These are phyloP conservation scores for Yamadazyma sp. DNA, from an alignment of 805 yeast species.

Conservation along the genomic window DNA sequence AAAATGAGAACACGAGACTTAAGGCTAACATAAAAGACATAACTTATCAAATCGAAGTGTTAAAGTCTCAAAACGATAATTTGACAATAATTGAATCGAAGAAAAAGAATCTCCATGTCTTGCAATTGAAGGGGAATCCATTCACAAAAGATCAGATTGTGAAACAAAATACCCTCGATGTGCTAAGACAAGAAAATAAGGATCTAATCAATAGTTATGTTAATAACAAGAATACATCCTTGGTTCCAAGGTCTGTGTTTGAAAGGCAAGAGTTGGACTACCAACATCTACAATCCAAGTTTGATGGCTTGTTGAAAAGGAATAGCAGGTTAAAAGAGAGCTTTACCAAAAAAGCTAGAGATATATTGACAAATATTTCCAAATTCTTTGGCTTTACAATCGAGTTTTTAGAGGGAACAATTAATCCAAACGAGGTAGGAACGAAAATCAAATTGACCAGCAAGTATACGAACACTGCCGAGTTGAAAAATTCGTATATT, in stretches of 20 bases:
- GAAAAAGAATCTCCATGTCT: slow-evolving; percentile 39
- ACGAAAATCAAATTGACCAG: slow-evolving; percentile 55
- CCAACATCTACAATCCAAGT: slow-evolving; percentile 44
- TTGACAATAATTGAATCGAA: slow-evolving; percentile 20
- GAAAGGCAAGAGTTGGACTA: slow-evolving; percentile 61
- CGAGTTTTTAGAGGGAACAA: slow-evolving; percentile 55
- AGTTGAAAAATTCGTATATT: slow-evolving; percentile 43
- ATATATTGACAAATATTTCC: slow-evolving; percentile 66
- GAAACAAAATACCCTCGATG: slow-evolving; percentile 50
- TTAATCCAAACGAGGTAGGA: slow-evolving; percentile 46
- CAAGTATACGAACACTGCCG: slow-evolving; percentile 35
- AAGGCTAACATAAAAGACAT: slow-evolving; percentile 35
- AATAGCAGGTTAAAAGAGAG: slow-evolving; percentile 53
- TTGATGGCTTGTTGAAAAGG: slow-evolving; percentile 52
- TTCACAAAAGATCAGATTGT: slow-evolving; percentile 59
- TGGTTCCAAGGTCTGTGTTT: slow-evolving; percentile 61
- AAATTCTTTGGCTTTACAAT: slow-evolving; percentile 70
- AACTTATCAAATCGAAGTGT: slow-evolving; percentile 32
- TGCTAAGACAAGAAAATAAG: slow-evolving; percentile 57
- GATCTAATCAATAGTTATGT: slow-evolving; percentile 35
- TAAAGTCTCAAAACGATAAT: slow-evolving; percentile 37
- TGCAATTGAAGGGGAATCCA: slow-evolving; percentile 70
- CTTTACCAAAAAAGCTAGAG: slow-evolving; percentile 65
- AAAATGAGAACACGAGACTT: slow-evolving; percentile 41
- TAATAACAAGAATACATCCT: slow-evolving; percentile 20